Conservation (phyloP, 306 rosid genomes). For the Sophora flavescens region DNA sequence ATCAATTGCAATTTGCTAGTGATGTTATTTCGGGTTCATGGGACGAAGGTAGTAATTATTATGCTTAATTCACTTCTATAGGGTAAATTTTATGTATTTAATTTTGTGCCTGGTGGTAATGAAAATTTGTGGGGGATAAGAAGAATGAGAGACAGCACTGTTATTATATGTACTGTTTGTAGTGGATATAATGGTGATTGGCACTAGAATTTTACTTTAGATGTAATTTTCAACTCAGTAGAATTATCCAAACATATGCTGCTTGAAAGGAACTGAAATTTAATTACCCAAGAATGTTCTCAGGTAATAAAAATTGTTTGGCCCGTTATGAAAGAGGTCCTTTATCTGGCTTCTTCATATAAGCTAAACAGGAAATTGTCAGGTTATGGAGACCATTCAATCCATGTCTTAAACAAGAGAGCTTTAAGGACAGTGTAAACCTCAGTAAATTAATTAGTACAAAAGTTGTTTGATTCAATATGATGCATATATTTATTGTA, state of each 20-base stretch:
- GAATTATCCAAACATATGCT: background rate
- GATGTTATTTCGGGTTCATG: background rate
- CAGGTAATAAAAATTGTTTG: background rate
- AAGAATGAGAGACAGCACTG: background rate
- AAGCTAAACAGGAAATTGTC: background rate
- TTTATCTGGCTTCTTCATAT: too few relatives aligned
- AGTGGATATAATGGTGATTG: background rate
- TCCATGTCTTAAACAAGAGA: background rate
- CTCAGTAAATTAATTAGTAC: background rate
- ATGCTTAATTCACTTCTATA: background rate
- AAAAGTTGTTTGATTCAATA: background rate
- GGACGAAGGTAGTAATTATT: background rate
- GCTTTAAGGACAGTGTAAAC: background rate
- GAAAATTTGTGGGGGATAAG: background rate
- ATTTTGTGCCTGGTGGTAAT: background rate
- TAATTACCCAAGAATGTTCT: background rate
- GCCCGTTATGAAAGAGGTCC: background rate
- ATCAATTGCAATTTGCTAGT: constrained; percentile 1
- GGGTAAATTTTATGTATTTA: too few relatives aligned
- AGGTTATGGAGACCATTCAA: background rate
- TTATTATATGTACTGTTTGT: background rate
- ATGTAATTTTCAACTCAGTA: background rate
- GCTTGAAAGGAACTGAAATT: background rate
- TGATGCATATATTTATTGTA: background rate
- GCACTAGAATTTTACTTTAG: background rate